Base-by-base conservation (phyloP, 2,329 filamentous ascomycete genomes). In the Acephala macrosclerotiorum region DNA sequence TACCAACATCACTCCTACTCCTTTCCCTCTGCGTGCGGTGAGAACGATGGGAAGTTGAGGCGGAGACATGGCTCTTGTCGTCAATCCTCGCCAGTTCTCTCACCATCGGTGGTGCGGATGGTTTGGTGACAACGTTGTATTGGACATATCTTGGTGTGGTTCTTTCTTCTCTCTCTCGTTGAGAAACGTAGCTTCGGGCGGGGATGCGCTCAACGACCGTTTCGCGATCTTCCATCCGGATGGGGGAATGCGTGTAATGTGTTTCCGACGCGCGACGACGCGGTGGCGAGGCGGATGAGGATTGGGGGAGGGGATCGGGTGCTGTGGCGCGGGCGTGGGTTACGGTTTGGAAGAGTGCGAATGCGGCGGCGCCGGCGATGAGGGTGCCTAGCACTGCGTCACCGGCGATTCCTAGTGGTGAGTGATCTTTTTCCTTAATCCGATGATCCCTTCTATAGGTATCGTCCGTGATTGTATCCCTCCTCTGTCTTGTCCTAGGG, bases 311-410 rank as follows among this genome's bases (percentile, higher is more conserved):
- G 12, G 38, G 38, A 42, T 51, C 60, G 18, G 57, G 49, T 8
- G 69, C 66, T 16, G 74, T 70, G 5, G 71, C 70, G 53, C 91
- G 89, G 66, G 84, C 83, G 70, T 86, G 88, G 69, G 88, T 84
- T 81, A 93, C 89, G 25, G 88, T 89, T 78, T 96, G 97, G 11
- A 92, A 90, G 47, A 92, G 82, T 11, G 90, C 91, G 40, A 90
- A 91, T 45, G 91, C 91, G 20, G 92, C 92, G 18, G 92, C 92
- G 36, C 91, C 92, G 51, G 92, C 93, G 58, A 97, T 83, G 12
- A 96, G 82, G 8, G 91, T 91, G 8, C 93, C 91, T 55, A 96
- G 84, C 49, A 94, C 83, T 22, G 87, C 86, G 70, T 89, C 89
- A 47, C 87, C 83, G 58, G 82, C 84, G 45, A 86, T 79, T 4